These are phyloP conservation scores for Teunomyces gatunensis DNA, from an alignment of 805 yeast genomes.

Conservation along the genomic window DNA sequence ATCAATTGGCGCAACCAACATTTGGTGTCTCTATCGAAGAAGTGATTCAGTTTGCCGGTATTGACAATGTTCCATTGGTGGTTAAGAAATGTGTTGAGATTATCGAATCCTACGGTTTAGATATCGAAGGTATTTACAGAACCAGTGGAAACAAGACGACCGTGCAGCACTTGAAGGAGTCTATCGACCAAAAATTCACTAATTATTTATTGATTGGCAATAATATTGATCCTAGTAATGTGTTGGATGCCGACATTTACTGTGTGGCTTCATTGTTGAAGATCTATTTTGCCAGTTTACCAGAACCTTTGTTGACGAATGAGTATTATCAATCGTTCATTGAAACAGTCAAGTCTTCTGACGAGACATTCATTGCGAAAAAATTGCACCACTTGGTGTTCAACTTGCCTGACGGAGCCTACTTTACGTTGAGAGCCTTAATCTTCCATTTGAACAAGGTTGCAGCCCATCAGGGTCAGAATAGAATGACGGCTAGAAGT, in stretches of 20 bases:
- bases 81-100: conserved; percentile 87
- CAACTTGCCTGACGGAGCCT: conserved; percentile 90
- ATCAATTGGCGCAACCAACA: conserved; percentile 40
- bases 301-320: conserved; percentile 77
- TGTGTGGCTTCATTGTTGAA: conserved; percentile 86
- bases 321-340: conserved; percentile 62
- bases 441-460: conserved; percentile 82
- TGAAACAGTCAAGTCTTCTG: conserved; percentile 57
- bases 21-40: conserved; percentile 85
- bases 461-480: conserved; percentile 55
- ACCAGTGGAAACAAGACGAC: conserved; percentile 76
- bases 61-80: conserved; percentile 86
- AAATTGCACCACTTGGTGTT: conserved; percentile 87
- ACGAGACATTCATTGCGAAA: conserved; percentile 50
- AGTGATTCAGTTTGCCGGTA: conserved; percentile 71
- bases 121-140: conserved; percentile 87
- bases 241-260: conserved; percentile 78
- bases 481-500: conserved; percentile 80
- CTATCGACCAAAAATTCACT: conserved; percentile 74
- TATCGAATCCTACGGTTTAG: conserved; percentile 79
- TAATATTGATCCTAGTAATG: conserved; percentile 37
- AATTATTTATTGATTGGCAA: conserved; percentile 47
- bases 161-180: conserved; percentile 67
- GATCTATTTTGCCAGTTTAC: conserved; percentile 77
- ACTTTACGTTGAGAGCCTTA: conserved; percentile 83